These are phyloP conservation scores for Podila epicladia DNA, from an alignment of 192 early-diverging fungal species.

Conservation along the genomic window DNA sequence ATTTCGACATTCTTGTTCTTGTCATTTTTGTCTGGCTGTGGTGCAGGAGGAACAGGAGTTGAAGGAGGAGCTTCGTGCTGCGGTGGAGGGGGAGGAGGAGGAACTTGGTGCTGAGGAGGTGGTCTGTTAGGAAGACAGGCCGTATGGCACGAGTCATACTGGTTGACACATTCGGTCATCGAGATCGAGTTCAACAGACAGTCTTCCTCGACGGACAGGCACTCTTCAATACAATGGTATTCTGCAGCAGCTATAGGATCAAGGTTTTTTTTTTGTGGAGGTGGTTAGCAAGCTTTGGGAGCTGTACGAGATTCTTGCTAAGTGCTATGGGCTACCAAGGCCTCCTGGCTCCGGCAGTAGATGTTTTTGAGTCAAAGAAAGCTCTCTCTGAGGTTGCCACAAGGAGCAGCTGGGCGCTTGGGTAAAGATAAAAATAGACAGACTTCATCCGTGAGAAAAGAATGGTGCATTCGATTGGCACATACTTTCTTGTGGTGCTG, in stretches of 20 bases:
- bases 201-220: constrained; percentile 1
- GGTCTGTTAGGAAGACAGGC: background rate
- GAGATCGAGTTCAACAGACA: constrained; percentile 1
- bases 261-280: background rate
- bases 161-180: background rate
- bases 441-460: background rate
- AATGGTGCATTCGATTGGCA: background rate
- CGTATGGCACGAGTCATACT: background rate
- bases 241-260: background rate
- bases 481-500: background rate
- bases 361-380: no score
- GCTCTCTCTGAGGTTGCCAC: no score
- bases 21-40: no score
- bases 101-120: background rate
- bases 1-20: no score
- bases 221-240: background rate
- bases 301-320: no score
- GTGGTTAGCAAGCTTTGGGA: no score
- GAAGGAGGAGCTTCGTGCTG: background rate
- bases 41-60: background rate
- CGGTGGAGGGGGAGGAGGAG: background rate
- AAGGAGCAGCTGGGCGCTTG: no score
- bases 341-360: no score
- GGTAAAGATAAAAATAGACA: no score
- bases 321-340: no score